Conservation (phyloP, 176 grass and related monocot genomes). For the Hsuehochloa calcarea region DNA sequence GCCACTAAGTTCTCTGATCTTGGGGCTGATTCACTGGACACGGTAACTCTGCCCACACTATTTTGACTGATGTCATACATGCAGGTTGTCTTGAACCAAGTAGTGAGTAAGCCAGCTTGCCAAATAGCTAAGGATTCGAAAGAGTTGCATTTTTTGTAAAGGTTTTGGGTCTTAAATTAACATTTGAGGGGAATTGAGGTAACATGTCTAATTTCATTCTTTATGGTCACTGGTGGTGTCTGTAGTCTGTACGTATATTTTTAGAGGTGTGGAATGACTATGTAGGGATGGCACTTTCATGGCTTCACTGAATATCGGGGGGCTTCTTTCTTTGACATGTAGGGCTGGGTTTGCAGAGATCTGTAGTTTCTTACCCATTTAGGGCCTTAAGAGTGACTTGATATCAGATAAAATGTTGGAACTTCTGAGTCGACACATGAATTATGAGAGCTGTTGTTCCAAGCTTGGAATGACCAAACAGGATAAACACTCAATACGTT, state of each 20-base stretch:
- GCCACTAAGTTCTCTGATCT: slow-evolving; percentile 54
- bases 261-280: neutral
- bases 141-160: neutral
- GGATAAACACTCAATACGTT: neutral
- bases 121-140: neutral
- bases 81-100: neutral
- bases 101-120: neutral
- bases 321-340: neutral
- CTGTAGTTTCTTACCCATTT: neutral
- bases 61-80: neutral
- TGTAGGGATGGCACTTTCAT: neutral
- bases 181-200: neutral
- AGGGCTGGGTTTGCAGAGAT: neutral
- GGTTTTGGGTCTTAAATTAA: neutral
- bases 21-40: slow-evolving; percentile 66
- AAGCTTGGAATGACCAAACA: neutral
- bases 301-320: neutral
- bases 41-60: slow-evolving; percentile 29
- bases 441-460: neutral
- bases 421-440: neutral
- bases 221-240: neutral
- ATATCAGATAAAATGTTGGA: neutral
- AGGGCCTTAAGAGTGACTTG: neutral
- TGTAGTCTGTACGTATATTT: neutral
- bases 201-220: neutral